phyloP scores from a whole-genome alignment of 2,329 filamentous ascomycete species.

The Alternaria consortialis region DNA sequence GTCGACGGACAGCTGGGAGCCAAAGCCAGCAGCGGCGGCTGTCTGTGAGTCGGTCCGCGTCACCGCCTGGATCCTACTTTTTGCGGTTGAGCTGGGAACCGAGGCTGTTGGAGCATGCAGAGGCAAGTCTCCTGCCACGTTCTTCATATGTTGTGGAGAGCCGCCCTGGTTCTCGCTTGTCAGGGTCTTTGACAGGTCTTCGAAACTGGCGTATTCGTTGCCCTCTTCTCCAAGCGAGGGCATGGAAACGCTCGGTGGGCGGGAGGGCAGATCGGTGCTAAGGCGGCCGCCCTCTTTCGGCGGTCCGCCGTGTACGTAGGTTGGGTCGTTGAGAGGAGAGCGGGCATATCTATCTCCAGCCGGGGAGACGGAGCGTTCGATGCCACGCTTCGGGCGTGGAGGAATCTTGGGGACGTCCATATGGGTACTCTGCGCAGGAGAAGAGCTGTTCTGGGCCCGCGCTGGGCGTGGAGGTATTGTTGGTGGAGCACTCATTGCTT shows the following conservation, averaged over 20 bases:
- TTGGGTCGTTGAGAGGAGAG: constrained; percentile 81
- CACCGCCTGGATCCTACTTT: constrained; percentile 81
- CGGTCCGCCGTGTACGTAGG: constrained; percentile 57
- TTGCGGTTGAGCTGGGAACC: constrained; percentile 80
- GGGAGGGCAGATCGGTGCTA: constrained; percentile 58
- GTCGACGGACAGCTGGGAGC: constrained; percentile 62
- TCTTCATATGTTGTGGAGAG: constrained; percentile 77
- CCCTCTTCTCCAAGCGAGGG: constrained; percentile 91
- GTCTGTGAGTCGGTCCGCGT: constrained; percentile 91
- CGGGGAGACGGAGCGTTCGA: constrained; percentile 80
- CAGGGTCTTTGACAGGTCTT: constrained; percentile 50
- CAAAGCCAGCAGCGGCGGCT: constrained; percentile 85
- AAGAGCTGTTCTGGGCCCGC: constrained; percentile 59
- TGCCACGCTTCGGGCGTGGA: constrained; percentile 74
- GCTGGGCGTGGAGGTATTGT: constrained; percentile 70
- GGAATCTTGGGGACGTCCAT: constrained; percentile 75
- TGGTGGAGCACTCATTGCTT: constrained; percentile 60
- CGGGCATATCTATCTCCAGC: constrained; percentile 80
- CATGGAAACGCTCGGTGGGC: constrained; percentile 79
- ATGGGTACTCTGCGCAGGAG: constrained; percentile 51
- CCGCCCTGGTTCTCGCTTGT: constrained; percentile 40
- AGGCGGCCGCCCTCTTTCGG: constrained; percentile 47
- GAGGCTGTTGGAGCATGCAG: constrained; percentile 91
- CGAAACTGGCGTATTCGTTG: constrained; percentile 79
- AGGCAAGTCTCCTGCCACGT: constrained; percentile 80